Evolutionary conservation across 2,329 filamentous ascomycete species (phyloP).

Genomic region (Fusarium caatingaense): DNA sequence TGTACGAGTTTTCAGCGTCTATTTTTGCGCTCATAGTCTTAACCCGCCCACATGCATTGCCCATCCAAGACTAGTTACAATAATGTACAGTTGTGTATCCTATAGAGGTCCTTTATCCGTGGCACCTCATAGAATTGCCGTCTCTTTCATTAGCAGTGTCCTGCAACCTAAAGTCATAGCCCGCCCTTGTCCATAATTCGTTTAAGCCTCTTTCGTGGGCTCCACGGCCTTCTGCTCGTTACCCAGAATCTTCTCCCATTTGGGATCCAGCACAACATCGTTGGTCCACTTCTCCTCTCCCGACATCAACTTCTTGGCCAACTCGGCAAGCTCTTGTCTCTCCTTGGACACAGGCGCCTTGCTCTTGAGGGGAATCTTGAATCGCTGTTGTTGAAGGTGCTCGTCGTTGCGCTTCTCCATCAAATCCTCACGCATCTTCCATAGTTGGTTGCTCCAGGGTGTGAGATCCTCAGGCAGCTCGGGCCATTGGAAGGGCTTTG

Average conservation of each 20-base stretch:
- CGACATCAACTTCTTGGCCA: conserved; percentile 71
- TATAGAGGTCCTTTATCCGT: conserved; percentile 39
- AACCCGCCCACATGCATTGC: conserved; percentile 38
- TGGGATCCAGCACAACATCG: conserved; percentile 58
- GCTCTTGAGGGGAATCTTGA: conserved; percentile 55
- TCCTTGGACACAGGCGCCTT: conserved; percentile 55
- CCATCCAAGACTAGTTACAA: conserved; percentile 45
- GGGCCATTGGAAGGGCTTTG: conserved; percentile 89
- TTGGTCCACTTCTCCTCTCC: conserved; percentile 72
- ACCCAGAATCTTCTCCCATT: conserved; percentile 56
- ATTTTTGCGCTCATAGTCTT: conserved; percentile 40
- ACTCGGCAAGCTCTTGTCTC: conserved; percentile 65
- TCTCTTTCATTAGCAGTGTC: conserved; percentile 41
- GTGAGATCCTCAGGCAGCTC: conserved; percentile 70
- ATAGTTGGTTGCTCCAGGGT: conserved; percentile 73
- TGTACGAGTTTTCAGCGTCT: conserved; percentile 40
- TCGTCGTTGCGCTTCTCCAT: conserved; percentile 55
- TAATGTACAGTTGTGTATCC: conserved; percentile 51
- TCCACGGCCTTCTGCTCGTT: conserved; percentile 41
- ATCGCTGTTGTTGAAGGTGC: conserved; percentile 49
- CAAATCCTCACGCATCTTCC: conserved; percentile 63
- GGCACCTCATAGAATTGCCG: conserved; percentile 25
- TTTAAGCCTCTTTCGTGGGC: conserved; percentile 42
- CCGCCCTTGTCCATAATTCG: conserved; percentile 11
- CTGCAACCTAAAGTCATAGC: conserved; percentile 21